Evolutionary conservation across 164 flowering plant genomes (phyloP).

Genomic region (Taxillus chinensis): DNA sequence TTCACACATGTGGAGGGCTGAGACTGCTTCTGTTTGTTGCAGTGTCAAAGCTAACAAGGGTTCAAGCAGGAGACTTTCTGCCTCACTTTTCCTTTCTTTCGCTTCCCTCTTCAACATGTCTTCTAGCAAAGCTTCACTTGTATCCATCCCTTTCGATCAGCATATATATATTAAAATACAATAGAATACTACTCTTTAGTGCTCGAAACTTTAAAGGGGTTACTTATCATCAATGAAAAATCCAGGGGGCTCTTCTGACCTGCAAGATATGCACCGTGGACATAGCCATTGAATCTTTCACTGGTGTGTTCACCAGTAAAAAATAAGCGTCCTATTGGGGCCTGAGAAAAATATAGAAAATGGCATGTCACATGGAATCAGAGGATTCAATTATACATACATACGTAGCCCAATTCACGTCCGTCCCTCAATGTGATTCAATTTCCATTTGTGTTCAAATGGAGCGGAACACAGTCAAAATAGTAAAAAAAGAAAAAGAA

Average conservation of each 20-base stretch:
- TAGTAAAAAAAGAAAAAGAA: no score
- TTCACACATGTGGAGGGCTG: constrained; percentile 58
- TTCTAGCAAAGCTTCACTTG: constrained; percentile 44
- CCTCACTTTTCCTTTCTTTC: constrained; percentile 22
- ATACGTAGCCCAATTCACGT: no score
- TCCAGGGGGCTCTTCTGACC: constrained; percentile 25
- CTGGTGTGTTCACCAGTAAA: constrained; percentile 90
- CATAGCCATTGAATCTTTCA: constrained; percentile 80
- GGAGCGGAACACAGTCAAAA: no score
- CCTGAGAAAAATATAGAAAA: constrained; percentile 31
- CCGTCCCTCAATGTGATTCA: no score
- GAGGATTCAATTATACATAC: no score
- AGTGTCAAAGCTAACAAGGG: constrained; percentile 54
- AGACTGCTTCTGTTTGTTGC: constrained; percentile 36
- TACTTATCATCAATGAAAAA: neutral
- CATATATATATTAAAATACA: neutral
- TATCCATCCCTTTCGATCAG: constrained; percentile 54
- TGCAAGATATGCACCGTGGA: constrained; percentile 85
- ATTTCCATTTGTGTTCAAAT: no score
- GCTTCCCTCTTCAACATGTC: constrained; percentile 31
- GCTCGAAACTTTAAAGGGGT: no score
- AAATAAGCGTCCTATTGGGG: constrained; percentile 67
- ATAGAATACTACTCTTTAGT: neutral
- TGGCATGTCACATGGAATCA: neutral
- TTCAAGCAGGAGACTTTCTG: constrained; percentile 31